Base-by-base conservation (phyloP, 2,329 filamentous ascomycete species). In the Incumbomyces delicatus region DNA sequence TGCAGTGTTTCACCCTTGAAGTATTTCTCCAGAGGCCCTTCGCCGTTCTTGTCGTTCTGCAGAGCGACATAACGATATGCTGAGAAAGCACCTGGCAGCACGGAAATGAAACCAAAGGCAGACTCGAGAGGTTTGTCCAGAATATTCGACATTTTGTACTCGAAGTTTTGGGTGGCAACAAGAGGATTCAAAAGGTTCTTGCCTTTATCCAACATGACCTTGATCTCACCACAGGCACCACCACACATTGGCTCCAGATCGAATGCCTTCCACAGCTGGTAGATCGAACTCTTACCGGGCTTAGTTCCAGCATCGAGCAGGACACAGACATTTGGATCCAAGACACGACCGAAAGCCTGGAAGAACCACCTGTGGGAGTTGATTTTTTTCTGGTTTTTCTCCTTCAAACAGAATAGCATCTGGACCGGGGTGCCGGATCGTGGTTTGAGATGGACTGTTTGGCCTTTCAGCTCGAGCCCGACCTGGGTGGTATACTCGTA, bases 381-480 rank as follows among this genome's bases (percentile, higher is more conserved):
- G 77, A 98, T 98, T 75, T 98, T 98, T 74, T 98, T 98, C 71
- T 95, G 89, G 63, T 98, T 98, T 78, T 95, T 96, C 63, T 98
- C 92, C 72, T 98, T 98, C 51, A 98, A 68, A 65, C 92, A 98
- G 73, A 98, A 98, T 3, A 98, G 78, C 72, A 98, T 84, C 69
- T 98, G 92, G 2, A 98, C 86, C 0, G 92, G 90, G 52, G 92
- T 88, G 50, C 85, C 78, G 5, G 75, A 84, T 60, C 88, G 87
- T 39, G 83, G 83, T 52, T 92, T 86, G 41, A 96, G 74, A 40
- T 82, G 76, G 7, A 96, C 90, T 35, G 95, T 78, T 50, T 85
- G 84, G 57, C 90, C 94, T 71, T 95, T 95, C 63, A 96, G 80
- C 60, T 87, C 81, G 60, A 96, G 72, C 30, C 85, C 86, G 55